phyloP scores from a whole-genome alignment of 2,329 filamentous ascomycete species.

The Colletotrichum liriopes region DNA sequence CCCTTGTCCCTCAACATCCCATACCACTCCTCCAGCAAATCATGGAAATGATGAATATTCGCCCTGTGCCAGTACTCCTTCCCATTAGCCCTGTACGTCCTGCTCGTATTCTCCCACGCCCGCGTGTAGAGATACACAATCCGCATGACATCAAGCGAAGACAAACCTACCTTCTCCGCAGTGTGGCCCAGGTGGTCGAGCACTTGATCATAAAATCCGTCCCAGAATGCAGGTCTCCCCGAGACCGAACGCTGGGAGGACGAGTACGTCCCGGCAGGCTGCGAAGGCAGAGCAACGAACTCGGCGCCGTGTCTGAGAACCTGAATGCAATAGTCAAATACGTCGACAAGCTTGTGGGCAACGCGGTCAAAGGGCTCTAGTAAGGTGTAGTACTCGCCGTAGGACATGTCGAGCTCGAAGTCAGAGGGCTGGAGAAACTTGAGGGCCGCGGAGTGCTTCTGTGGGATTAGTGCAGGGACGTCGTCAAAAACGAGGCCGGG shows the following conservation, averaged over 20 bases:
- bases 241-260: too few species aligned
- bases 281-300: not conserved
- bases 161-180: slow-evolving; percentile 6
- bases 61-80: slow-evolving; percentile 10
- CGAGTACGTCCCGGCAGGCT: not conserved
- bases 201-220: slow-evolving; percentile 17
- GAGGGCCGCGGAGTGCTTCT: slow-evolving; percentile 17
- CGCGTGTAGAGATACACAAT: slow-evolving; percentile 26
- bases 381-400: slow-evolving; percentile 26
- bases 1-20: not conserved
- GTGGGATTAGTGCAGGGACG: slow-evolving; percentile 17
- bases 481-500: slow-evolving; percentile 33
- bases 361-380: slow-evolving; percentile 32
- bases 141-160: slow-evolving; percentile 30
- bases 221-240: not conserved
- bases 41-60: slow-evolving; percentile 26
- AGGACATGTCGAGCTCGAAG: slow-evolving; percentile 22
- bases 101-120: slow-evolving; percentile 14
- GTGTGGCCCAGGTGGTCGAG: slow-evolving; percentile 5
- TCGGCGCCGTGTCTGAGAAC: not conserved
- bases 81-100: not conserved
- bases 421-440: slow-evolving; percentile 22
- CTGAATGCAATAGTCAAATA: slow-evolving; percentile 22
- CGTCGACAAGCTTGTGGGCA: slow-evolving; percentile 20
- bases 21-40: slow-evolving; percentile 29